phyloP scores from a whole-genome alignment of 163 green algal genomes.

The Smithsoniella earleae region DNA sequence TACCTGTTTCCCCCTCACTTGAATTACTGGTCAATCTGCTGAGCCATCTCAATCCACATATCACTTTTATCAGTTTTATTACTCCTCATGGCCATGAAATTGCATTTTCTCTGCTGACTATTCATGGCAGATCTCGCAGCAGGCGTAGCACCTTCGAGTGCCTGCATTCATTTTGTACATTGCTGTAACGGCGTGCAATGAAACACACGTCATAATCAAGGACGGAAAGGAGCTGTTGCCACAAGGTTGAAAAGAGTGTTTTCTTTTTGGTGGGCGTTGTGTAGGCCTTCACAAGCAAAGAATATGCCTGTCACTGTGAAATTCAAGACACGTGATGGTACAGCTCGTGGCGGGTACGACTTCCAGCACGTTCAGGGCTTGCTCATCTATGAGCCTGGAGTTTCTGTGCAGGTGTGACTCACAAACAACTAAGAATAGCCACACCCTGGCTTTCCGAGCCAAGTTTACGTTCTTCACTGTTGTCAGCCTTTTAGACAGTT shows the following conservation, averaged over 20 bases:
- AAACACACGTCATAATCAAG: no score
- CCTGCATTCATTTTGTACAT: not conserved
- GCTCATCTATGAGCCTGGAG: slow-evolving; percentile 17
- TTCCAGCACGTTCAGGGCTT: not conserved
- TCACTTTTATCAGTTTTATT: not conserved
- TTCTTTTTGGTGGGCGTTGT: not conserved
- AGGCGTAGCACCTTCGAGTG: not conserved
- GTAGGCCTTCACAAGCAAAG: slow-evolving; percentile 12
- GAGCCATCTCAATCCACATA: not conserved
- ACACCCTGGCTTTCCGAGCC: no score
- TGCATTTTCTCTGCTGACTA: not conserved
- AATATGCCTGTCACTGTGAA: not conserved
- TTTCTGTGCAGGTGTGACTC: not conserved
- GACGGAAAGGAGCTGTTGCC: no score
- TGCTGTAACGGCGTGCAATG: no score
- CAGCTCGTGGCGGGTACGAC: not conserved
- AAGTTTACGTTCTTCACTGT: no score
- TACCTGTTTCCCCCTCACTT: no score
- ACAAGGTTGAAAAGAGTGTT: not conserved
- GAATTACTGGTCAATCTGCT: no score
- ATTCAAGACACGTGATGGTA: slow-evolving; percentile 17
- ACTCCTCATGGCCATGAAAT: not conserved
- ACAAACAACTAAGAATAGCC: no score
- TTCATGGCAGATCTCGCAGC: not conserved
- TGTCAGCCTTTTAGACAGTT: no score